Evolutionary conservation across 495 filamentous ascomycete species (phyloP).

Genomic region (Astrothelium macrocarpum): DNA sequence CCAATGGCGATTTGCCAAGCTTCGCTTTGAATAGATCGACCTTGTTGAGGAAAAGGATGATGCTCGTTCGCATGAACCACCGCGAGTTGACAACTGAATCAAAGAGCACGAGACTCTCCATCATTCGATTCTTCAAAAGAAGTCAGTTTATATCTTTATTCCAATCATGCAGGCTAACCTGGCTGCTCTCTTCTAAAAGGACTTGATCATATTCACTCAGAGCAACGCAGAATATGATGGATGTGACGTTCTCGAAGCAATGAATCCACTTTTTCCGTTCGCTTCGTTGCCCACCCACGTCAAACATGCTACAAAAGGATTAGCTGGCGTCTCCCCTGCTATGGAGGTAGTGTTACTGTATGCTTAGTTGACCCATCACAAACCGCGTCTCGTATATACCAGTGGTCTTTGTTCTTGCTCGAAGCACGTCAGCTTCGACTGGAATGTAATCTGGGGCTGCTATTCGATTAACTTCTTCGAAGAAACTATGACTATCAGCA

Average conservation of each 20-base stretch:
- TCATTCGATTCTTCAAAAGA: conserved; percentile 79
- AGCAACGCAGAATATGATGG: conserved; percentile 99
- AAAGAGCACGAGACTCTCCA: conserved; percentile 95
- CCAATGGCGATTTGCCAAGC: conserved; percentile 75
- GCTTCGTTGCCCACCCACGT: conserved; percentile 92
- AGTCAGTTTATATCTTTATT: not conserved
- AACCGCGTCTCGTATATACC: conserved; percentile 98
- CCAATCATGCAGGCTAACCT: conserved; percentile 46
- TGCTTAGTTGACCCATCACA: conserved; percentile 94
- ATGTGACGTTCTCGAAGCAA: conserved; percentile 98
- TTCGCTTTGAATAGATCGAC: conserved; percentile 97
- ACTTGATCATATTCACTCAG: conserved; percentile 98
- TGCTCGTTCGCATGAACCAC: conserved; percentile 98
- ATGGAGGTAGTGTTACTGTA: conserved; percentile 63
- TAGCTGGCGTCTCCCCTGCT: not conserved
- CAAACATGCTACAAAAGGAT: conserved; percentile 72
- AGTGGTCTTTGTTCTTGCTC: conserved; percentile 96
- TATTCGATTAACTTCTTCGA: conserved; percentile 85
- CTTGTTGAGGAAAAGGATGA: conserved; percentile 97
- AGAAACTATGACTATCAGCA: conserved; percentile 58
- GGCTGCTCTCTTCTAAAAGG: conserved; percentile 89
- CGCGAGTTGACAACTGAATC: conserved; percentile 97
- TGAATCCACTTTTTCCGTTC: conserved; percentile 99
- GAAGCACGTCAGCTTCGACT: conserved; percentile 82
- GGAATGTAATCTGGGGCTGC: conserved; percentile 77